Base-by-base conservation (phyloP, 163 green algal genomes). In the Coccomyxa subellipsoidea region DNA sequence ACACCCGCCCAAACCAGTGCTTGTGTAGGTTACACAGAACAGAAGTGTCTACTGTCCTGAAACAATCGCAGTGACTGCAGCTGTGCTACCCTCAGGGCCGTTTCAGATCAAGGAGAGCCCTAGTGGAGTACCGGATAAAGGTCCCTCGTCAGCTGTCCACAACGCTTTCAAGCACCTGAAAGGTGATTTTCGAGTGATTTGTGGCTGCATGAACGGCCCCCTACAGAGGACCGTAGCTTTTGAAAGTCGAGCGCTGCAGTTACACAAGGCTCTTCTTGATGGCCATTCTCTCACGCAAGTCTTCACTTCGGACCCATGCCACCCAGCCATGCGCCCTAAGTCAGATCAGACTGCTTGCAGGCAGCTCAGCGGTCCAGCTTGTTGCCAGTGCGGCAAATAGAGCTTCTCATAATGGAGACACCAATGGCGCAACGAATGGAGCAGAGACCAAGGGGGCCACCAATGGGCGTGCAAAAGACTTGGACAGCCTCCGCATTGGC, bases 401-500 rank as follows among this genome's bases (percentile, higher is more conserved):
- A 59, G 47, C 47, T 59, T 59, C 47, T 27, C 47, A n/a, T n/a
- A n/a, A n/a, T n/a, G n/a, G n/a, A n/a, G n/a, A 59, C 47, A 59
- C 47, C 47, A 59, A 59, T 18, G 47, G 47, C 15, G 47, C 47
- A 12, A 59, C 15, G 15, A 59, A 8, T 59, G 47, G 47, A 59
- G 47, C 40, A 54, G 40, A 12, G 23, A 59, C 47, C 47, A 59
- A 59, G 47, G 4, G 5, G 15, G 21, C 47, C 47, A 59, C 47
- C 47, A 59, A 59, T 59, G 47, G 47, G 47, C 47, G 23, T 59
- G 3, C 47, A 59, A 59, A 59, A 18, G 47, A 59, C 15, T 18
- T 59, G 21, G 15, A 12, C 47, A 73, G 29, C 1, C 82, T 94
- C 27, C 85, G 78, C 21, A 32, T 95, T 27, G 91, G 89, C 25